Conservation (phyloP, 2,329 filamentous ascomycete genomes). For the Dothideomycetes sp. region DNA sequence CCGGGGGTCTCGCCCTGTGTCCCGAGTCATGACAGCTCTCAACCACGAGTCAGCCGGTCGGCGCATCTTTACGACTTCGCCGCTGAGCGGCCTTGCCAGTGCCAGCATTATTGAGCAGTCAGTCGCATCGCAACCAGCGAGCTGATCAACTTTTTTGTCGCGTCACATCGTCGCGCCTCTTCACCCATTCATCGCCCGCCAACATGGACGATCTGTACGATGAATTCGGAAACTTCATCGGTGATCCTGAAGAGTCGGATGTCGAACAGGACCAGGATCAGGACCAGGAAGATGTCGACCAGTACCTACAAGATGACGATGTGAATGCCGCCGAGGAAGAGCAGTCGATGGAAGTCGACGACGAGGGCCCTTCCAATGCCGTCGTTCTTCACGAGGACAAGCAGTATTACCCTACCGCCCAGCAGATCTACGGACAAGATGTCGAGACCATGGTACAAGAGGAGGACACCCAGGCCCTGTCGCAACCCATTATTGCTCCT, state of each 20-base stretch:
- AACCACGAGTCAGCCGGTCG: no score
- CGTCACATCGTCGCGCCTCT: constrained; percentile 4
- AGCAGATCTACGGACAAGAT: constrained; percentile 87
- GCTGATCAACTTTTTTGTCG: constrained; percentile 13
- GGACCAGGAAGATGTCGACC: constrained; percentile 65
- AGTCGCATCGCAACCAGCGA: constrained; percentile 11
- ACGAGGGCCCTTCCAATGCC: constrained; percentile 85
- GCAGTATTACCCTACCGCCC: constrained; percentile 97
- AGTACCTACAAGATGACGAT: constrained; percentile 59
- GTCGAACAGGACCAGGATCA: constrained; percentile 72
- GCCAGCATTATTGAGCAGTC: constrained; percentile 3
- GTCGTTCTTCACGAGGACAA: constrained; percentile 99
- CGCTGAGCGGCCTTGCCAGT: constrained; percentile 1
- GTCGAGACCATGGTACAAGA: constrained; percentile 95
- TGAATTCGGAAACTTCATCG: constrained; percentile 99
- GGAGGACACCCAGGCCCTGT: constrained; percentile 88
- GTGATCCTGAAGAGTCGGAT: constrained; percentile 82
- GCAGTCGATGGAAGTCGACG: constrained; percentile 90
- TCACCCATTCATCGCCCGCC: constrained; percentile 19
- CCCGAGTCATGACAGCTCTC: background rate
- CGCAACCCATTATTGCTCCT: constrained; percentile 87
- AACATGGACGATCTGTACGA: constrained; percentile 94
- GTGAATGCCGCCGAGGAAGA: constrained; percentile 62
- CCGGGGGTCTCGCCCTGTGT: constrained; percentile 4
- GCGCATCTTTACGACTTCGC: no score